A percentile compares a stretch with the other conserved stretches of the same genome.
phyloP scores from a whole-genome alignment of 495 filamentous ascomycete genomes.

The Cladorrhinum samala region DNA sequence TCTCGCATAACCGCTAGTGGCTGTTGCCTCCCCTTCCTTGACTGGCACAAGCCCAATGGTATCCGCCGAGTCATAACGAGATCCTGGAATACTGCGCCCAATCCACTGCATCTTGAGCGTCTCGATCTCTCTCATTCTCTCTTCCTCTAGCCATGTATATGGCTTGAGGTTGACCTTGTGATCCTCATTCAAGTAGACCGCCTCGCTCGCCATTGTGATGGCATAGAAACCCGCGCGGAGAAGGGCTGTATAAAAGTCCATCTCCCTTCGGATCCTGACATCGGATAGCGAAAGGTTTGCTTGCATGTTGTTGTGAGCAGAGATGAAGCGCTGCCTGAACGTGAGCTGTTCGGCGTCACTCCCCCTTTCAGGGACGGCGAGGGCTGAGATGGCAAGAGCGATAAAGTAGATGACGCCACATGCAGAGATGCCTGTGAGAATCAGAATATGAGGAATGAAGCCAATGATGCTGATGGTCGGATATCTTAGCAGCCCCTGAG shows the following conservation, averaged over 20 bases:
- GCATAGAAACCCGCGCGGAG: constrained; percentile 79
- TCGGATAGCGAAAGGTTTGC: constrained; percentile 77
- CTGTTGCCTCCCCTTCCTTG: constrained; percentile 36
- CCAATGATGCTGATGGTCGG: constrained; percentile 93
- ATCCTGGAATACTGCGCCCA: constrained; percentile 35
- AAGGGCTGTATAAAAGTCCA: constrained; percentile 92
- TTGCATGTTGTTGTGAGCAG: constrained; percentile 83
- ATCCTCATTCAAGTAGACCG: constrained; percentile 92
- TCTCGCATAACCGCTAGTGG: constrained; percentile 57
- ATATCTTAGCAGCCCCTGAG: constrained; percentile 59
- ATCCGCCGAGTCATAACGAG: constrained; percentile 42
- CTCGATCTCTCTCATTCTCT: constrained; percentile 61
- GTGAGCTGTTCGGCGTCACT: constrained; percentile 26
- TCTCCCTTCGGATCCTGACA: constrained; percentile 69
- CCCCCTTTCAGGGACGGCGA: constrained; percentile 47
- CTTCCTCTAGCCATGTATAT: constrained; percentile 92
- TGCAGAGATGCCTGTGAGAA: constrained; percentile 67
- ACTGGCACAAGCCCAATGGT: constrained; percentile 47
- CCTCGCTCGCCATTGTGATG: constrained; percentile 87
- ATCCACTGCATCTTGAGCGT: constrained; percentile 48
- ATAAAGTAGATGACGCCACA: constrained; percentile 71
- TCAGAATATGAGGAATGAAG: constrained; percentile 85
- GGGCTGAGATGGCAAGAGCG: constrained; percentile 67
- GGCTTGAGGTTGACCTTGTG: constrained; percentile 61
- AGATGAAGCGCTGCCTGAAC: constrained; percentile 43